Evolutionary conservation across 164 flowering plant genomes (phyloP), one percentile per base, ranked within the genome.

Genomic region (Vitis cinerea): DNA sequence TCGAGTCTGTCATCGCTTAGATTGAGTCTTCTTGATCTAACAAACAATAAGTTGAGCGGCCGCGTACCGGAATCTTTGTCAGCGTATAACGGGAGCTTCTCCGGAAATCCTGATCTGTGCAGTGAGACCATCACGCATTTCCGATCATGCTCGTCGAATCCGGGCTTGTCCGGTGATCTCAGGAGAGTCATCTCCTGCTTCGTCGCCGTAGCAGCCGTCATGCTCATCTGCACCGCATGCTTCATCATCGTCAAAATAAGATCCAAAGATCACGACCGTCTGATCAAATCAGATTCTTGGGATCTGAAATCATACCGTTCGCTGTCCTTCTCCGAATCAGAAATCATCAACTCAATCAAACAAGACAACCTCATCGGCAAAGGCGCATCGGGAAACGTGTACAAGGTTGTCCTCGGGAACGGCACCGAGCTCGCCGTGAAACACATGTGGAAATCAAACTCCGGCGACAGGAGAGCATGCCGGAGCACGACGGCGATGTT

Each of bases 391-490:
- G 91, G 88, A 13, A 76, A 82, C 57, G 88, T 87, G 16, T 85
- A 87, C 75, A 87, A 71, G 59, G 80, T 82, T 6, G 67, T 49
- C 8, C 68, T 81, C 2, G 11, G 15, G 2, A 58, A 70, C 53
- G 85, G 90, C 8, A 78, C 72, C 50, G 82, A 73, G 31, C 72
- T 90, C 0, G 97, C 93, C 1, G 97, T 92, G 68, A 92, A 90
- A 66, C 97, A 92, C 75, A 86, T 92, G 0, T 84, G 89, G 88
- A 72, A 68, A 2, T 47, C 80, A 1, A 70, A 67, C 0, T 54
- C 69, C 9, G 71, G 72, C 6, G 74, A 67, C 53, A 66, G 64
- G 8, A 65, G 47, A 47, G 67, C 17, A 31, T 63, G 17, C 65
- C 70, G 70, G 48, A 78, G 80, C 52, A 82, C 81, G 29, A 49